phyloP scores from a whole-genome alignment of 768 basidiomycete genomes.

The Mycena crocata region DNA sequence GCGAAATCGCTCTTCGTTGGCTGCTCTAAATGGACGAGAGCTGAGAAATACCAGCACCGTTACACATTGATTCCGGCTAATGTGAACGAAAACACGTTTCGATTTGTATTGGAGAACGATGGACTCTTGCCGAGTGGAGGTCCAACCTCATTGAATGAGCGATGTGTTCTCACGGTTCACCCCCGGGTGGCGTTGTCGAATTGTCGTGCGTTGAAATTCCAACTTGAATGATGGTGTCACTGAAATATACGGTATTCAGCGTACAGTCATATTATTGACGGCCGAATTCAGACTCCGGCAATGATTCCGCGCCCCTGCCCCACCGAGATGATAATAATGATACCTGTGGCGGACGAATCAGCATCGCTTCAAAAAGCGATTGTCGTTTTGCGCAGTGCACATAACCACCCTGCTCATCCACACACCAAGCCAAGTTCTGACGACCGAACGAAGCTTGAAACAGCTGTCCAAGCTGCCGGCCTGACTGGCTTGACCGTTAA shows the following conservation, averaged over 20 bases:
- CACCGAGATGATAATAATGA: neutral
- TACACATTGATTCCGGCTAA: conserved; percentile 1
- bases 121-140: neutral
- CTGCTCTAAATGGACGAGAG: neutral
- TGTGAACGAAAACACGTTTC: neutral
- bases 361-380: neutral
- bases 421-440: conserved; percentile 7
- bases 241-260: neutral
- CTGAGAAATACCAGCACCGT: neutral
- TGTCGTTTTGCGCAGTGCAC: neutral
- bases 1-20: conserved; percentile 19
- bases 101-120: conserved; percentile 9
- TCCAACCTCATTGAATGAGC: neutral
- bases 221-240: neutral
- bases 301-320: neutral
- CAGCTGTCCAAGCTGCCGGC: conserved; percentile 5
- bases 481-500: conserved; percentile 10
- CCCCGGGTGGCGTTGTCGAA: conserved; percentile 3
- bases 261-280: neutral
- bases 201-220: conserved; percentile 3
- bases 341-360: neutral
- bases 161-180: conserved; percentile 15
- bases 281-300: conserved; percentile 2
- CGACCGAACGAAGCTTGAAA: neutral
- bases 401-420: conserved; percentile 24